phyloP scores from a whole-genome alignment of 306 rosid genomes.

The Trifolium repens region DNA sequence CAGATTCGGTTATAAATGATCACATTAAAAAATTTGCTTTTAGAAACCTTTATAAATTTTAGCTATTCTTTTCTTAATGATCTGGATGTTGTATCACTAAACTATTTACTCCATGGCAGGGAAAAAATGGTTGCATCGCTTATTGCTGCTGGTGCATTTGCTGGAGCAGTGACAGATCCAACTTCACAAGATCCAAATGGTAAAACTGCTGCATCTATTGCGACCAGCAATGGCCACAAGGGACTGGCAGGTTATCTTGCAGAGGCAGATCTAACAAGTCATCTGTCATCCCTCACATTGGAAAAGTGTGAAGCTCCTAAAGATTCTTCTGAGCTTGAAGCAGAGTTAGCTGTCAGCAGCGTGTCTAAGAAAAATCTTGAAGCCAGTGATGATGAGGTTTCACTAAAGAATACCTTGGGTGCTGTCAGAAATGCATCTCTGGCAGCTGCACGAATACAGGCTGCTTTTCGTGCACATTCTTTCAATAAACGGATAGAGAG shows the following conservation, averaged over 20 bases:
- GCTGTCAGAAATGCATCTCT: conserved; percentile 89
- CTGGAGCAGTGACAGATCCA: conserved; percentile 99
- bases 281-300: conserved; percentile 85
- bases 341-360: conserved; percentile 60
- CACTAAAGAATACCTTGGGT: conserved; percentile 63
- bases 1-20: conserved; percentile 16
- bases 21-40: conserved; percentile 29
- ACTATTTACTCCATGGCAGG: conserved; percentile 53
- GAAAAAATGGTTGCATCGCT: conserved; percentile 91
- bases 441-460: conserved; percentile 94
- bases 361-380: conserved; percentile 59
- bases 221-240: conserved; percentile 71
- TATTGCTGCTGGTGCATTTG: conserved; percentile 87
- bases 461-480: conserved; percentile 91
- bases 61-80: conserved; percentile 32
- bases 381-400: conserved; percentile 59
- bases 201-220: conserved; percentile 84
- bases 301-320: conserved; percentile 67
- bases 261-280: conserved; percentile 81
- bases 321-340: conserved; percentile 73
- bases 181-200: conserved; percentile 71
- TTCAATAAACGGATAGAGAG: conserved; percentile 61
- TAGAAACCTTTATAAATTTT: conserved; percentile 17
- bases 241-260: conserved; percentile 99
- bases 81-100: conserved; percentile 33